Evolutionary conservation across 139 green algal genomes (phyloP).

Genomic region (Chlorella ohadii): DNA sequence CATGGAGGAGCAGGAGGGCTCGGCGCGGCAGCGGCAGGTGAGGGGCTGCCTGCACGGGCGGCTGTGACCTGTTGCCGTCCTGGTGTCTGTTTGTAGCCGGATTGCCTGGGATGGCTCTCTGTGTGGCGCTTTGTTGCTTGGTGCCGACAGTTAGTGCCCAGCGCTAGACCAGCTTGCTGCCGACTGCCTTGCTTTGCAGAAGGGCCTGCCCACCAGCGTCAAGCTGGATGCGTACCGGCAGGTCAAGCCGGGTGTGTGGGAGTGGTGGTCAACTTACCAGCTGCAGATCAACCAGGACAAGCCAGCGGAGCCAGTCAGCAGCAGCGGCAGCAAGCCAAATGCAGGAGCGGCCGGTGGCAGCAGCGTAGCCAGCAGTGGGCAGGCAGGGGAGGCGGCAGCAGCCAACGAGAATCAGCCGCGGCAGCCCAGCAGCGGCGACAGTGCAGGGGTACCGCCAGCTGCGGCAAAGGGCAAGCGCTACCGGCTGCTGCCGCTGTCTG

Average conservation of each 20-base stretch:
- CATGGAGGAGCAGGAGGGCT: constrained; percentile 23
- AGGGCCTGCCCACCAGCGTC: background rate
- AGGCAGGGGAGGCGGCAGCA: too few relatives aligned
- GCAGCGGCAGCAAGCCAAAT: background rate
- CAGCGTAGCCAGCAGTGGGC: background rate
- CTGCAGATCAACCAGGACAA: constrained; percentile 42
- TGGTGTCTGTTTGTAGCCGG: too few relatives aligned
- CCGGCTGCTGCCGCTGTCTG: constrained; percentile 27
- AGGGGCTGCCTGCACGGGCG: background rate
- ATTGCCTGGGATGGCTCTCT: too few relatives aligned
- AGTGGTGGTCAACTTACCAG: constrained; percentile 36
- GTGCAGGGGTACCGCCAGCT: background rate
- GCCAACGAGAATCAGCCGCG: constrained; percentile 25
- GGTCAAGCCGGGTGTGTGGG: constrained; percentile 41
- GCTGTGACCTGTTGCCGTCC: too few relatives aligned
- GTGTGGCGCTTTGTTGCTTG: too few relatives aligned
- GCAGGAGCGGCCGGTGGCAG: background rate
- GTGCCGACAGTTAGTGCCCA: too few relatives aligned
- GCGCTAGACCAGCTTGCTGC: too few relatives aligned
- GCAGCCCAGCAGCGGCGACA: background rate
- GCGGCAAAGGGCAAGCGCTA: constrained; percentile 9
- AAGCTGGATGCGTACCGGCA: constrained; percentile 41
- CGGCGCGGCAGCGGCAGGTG: background rate
- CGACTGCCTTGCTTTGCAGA: background rate
- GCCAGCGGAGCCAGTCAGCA: constrained; percentile 37